Percentiles rank a stretch among this genome's conserved stretches.
Conservation (phyloP, 1,284 basidiomycete species). For the Porogramme epimiltina region DNA sequence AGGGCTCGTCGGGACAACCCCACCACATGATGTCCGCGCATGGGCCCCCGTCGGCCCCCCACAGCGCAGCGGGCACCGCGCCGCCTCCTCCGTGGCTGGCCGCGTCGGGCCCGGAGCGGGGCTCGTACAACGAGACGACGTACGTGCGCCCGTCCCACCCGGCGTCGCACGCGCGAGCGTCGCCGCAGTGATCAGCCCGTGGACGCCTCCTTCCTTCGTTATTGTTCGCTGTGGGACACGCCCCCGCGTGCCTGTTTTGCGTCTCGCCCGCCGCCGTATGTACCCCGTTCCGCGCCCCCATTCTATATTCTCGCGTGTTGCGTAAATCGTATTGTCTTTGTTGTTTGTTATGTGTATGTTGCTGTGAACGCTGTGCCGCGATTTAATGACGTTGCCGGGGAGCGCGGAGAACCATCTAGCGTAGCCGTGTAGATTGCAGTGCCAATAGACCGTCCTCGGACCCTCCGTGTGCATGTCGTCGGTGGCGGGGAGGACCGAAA, state of each 20-base stretch:
- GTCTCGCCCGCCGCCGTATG: background rate
- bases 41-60: conserved; percentile 26
- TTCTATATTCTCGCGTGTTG: too few relatives aligned
- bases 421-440: too few relatives aligned
- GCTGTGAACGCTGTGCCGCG: too few relatives aligned
- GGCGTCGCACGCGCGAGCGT: conserved; percentile 40
- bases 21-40: conserved; percentile 44
- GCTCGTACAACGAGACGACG: conserved; percentile 47
- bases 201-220: too few relatives aligned
- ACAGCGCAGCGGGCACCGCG: conserved; percentile 27
- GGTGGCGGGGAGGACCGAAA: too few relatives aligned
- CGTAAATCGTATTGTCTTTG: too few relatives aligned
- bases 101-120: conserved; percentile 30
- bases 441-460: too few relatives aligned
- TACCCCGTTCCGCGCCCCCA: background rate
- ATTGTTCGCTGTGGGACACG: too few relatives aligned
- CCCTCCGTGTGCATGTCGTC: too few relatives aligned
- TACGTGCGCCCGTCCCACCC: conserved; percentile 58
- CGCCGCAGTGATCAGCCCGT: conserved; percentile 35
- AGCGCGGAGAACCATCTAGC: too few relatives aligned
- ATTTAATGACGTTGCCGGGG: too few relatives aligned
- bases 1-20: conserved; percentile 33
- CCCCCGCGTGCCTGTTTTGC: background rate
- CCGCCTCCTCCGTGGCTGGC: conserved; percentile 53
- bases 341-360: too few relatives aligned